Conservation (phyloP, 495 filamentous ascomycete species). For the Penicillium malachiteum region DNA sequence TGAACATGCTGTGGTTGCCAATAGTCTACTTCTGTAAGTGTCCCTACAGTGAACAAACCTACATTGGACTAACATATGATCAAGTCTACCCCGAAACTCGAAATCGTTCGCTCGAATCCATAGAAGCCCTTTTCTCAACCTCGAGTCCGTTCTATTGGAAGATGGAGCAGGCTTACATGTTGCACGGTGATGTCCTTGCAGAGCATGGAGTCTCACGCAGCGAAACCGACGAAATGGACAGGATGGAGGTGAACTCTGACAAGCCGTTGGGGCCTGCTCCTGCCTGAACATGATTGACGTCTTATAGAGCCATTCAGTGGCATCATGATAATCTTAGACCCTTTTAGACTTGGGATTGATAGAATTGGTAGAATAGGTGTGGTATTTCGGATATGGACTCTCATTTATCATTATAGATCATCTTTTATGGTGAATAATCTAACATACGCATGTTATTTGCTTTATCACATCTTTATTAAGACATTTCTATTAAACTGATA, state of each 20-base stretch:
- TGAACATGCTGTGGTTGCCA: conserved; percentile 56
- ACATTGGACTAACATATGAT: conserved; percentile 1
- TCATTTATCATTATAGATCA: no score
- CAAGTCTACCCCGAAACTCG: conserved; percentile 58
- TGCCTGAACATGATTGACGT: not conserved
- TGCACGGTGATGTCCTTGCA: conserved; percentile 34
- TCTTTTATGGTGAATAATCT: no score
- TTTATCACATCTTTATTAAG: no score
- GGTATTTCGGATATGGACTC: no score
- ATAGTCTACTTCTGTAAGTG: conserved; percentile 45
- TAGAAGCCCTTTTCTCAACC: conserved; percentile 52
- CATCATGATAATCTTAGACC: no score
- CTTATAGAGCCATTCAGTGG: no score
- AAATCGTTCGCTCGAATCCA: conserved; percentile 58
- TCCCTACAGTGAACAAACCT: not conserved
- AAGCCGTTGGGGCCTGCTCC: not conserved
- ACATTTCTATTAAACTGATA: not conserved
- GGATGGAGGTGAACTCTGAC: conserved; percentile 1
- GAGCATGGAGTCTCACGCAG: conserved; percentile 17
- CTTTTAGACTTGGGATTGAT: no score
- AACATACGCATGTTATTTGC: no score
- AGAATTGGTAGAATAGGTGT: no score
- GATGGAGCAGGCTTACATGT: conserved; percentile 38
- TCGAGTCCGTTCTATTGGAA: conserved; percentile 37
- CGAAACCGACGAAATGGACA: conserved; percentile 5